These are phyloP conservation scores for Xylariales sp. DNA, from an alignment of 2,329 filamentous ascomycete species.

Conservation along the genomic window DNA sequence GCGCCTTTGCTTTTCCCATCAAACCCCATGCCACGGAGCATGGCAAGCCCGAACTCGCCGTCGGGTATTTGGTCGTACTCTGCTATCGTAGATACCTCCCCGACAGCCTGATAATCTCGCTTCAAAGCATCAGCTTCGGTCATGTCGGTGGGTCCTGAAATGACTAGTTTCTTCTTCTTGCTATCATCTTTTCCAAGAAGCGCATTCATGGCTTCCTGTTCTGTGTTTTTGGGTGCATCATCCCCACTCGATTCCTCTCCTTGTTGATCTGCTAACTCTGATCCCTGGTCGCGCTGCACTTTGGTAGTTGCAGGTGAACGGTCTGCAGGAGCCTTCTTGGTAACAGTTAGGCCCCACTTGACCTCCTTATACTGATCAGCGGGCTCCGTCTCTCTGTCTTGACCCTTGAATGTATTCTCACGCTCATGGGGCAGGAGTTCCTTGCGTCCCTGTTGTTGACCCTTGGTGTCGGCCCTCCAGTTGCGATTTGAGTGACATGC, in stretches of 20 bases:
- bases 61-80: constrained; percentile 88
- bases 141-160: constrained; percentile 32
- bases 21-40: constrained; percentile 94
- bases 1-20: constrained; percentile 59
- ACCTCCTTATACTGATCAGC: constrained; percentile 31
- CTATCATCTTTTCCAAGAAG: constrained; percentile 53
- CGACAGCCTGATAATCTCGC: constrained; percentile 65
- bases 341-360: constrained; percentile 32
- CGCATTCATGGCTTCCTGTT: constrained; percentile 60
- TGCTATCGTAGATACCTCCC: constrained; percentile 70
- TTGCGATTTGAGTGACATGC: constrained; percentile 27
- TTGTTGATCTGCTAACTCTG: constrained; percentile 2
- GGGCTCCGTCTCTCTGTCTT: constrained; percentile 18
- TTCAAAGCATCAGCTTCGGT: constrained; percentile 66
- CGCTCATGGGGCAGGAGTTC: constrained; percentile 3
- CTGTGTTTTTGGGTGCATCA: constrained; percentile 23
- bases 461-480: constrained; percentile 27
- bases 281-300: constrained; percentile 5
- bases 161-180: constrained; percentile 43
- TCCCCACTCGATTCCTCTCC: constrained; percentile 7
- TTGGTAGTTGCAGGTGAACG: constrained; percentile 14
- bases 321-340: constrained; percentile 20
- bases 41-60: constrained; percentile 87
- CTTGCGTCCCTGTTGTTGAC: constrained; percentile 15
- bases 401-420: constrained; percentile 1